Base-by-base conservation (phyloP, 2,329 filamentous ascomycete genomes). In the Drechslera avenae region DNA sequence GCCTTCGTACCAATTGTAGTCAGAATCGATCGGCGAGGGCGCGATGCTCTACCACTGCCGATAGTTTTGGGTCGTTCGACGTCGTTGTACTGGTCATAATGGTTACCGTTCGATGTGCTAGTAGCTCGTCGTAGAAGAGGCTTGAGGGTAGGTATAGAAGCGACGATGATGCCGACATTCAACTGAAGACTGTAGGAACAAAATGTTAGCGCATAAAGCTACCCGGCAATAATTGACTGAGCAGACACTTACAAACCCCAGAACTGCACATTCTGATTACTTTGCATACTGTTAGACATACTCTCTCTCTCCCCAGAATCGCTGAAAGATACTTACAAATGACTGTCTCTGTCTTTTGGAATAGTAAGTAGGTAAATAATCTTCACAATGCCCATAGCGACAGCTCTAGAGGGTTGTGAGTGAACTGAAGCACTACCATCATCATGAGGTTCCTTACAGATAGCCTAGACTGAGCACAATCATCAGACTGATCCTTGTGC, bases 121-220 rank as follows among this genome's bases (percentile, higher is more conserved):
- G 16, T 35, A 3, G 9, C 17, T n/a, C n/a, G n/a, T n/a, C 36
- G 28, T 3, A 53, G 32, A 9, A 42, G 40, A 2, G 46, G 46
- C 16, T 46, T 46, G 5, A 53, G 18, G 2, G 40, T 46, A 8
- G 41, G 40, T 33, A 50, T 53, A n/a, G 39, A 39, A 18, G 46
- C 39, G 7, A 41, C 46, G 10, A 34, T 46, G 10, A 50, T 50
- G 19, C 40, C 41, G 28, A 39, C 21, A 26, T 53, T 53, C 6
- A 53, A 46, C 35, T 53, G 32, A 9, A 42, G 17, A 23, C 46
- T 45, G 16, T n/a, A 8, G 8, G 2, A 7, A 7, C 21, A 4
- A 4, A 16, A 16, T 10, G 17, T 19, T 2, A n/a, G 5, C 23
- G 4, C 12, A 21, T 43, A 7, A 23, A 23, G 21, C 21, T 23